Evolutionary conservation across 768 basidiomycete genomes (phyloP).

Genomic region (Amanita thiersii): DNA sequence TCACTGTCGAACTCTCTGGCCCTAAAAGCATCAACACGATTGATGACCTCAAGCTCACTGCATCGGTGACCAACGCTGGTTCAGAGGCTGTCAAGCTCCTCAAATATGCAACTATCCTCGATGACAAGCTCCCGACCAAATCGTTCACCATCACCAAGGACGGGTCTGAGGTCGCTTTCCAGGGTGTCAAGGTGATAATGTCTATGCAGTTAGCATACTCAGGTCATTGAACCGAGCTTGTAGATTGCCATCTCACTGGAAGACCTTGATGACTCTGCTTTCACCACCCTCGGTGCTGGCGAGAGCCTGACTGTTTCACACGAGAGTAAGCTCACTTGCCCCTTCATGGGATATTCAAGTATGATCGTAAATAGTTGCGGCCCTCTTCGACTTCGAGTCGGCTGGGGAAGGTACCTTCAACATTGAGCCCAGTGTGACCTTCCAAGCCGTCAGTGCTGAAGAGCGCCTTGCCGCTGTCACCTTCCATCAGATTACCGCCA

Average conservation of each 20-base stretch:
- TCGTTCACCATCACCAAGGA: constrained; percentile 35
- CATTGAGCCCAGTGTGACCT: constrained; percentile 30
- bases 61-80: constrained; percentile 32
- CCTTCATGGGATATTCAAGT: too few relatives aligned
- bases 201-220: too few relatives aligned
- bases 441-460: constrained; percentile 21
- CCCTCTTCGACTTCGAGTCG: constrained; percentile 33
- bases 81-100: constrained; percentile 31
- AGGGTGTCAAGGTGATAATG: constrained; percentile 37
- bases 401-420: constrained; percentile 30
- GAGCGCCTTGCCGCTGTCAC: constrained; percentile 13
- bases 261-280: constrained; percentile 30
- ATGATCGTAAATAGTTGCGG: too few relatives aligned
- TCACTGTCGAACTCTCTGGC: constrained; percentile 23
- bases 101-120: constrained; percentile 38
- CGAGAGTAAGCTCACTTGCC: constrained; percentile 18
- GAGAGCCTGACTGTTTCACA: constrained; percentile 29
- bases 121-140: constrained; percentile 31
- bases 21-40: constrained; percentile 25
- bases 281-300: constrained; percentile 30
- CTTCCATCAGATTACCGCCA: constrained; percentile 20
- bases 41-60: constrained; percentile 30
- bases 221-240: not conserved
- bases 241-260: constrained; percentile 29
- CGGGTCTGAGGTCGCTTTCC: constrained; percentile 29